Conservation (phyloP, 1,284 basidiomycete genomes). For the Cutaneotrichosporon sp. region DNA sequence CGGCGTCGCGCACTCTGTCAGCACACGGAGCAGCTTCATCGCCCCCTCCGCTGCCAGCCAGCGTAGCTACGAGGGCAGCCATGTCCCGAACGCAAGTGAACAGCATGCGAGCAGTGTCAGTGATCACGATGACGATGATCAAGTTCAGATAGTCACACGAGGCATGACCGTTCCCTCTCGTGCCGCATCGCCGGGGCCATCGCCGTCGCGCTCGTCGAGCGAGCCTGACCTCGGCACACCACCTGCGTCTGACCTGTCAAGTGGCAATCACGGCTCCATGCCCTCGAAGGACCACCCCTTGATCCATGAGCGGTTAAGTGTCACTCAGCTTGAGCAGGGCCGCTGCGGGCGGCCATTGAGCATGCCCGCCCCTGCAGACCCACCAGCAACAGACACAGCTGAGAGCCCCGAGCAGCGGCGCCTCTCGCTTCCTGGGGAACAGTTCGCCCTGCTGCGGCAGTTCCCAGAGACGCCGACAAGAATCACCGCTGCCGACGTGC, state of each 20-base stretch:
- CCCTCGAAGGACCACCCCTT: neutral
- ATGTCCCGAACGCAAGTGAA: too few species aligned
- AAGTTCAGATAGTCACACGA: too few species aligned
- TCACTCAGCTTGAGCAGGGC: neutral
- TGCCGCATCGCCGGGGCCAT: neutral
- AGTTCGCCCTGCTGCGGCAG: neutral
- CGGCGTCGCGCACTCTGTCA: constrained; percentile 6
- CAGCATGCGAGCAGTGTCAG: too few species aligned
- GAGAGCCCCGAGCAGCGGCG: neutral
- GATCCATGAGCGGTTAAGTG: constrained; percentile 2
- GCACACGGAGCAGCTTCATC: neutral
- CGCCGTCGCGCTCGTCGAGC: constrained; percentile 8
- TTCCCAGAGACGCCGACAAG: neutral
- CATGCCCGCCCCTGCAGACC: neutral
- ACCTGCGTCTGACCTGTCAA: neutral
- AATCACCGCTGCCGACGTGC: too few species aligned
- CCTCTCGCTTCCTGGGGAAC: neutral
- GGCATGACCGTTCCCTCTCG: neutral
- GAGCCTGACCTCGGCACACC: constrained; percentile 16
- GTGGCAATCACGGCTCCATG: neutral
- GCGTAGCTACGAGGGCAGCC: neutral
- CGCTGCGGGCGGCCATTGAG: neutral
- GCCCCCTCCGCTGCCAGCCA: neutral
- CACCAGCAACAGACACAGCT: neutral
- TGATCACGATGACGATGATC: neutral